A percentile compares a stretch with the other conserved stretches of the same genome.
Evolutionary conservation across 768 basidiomycete genomes (phyloP).

Genomic region (Russula brevipes): DNA sequence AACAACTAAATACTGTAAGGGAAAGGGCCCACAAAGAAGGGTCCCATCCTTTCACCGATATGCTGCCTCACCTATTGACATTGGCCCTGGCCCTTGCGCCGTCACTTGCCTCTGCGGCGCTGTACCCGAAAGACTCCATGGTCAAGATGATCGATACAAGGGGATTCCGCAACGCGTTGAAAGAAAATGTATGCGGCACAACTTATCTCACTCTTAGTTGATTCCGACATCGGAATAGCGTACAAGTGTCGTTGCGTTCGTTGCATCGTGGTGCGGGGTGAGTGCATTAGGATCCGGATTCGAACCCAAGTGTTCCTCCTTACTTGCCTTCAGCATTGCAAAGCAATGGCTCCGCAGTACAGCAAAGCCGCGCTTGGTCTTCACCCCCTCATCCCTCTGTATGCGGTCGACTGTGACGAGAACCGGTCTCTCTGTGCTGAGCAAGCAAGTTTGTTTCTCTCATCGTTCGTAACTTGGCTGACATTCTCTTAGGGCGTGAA

Average conservation of each 20-base stretch:
- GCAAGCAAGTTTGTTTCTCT: conserved; percentile 42
- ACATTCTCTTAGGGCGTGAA: conserved; percentile 51
- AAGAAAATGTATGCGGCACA: conserved; percentile 57
- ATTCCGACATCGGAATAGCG: conserved; percentile 38
- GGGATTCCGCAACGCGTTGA: conserved; percentile 67
- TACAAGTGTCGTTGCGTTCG: conserved; percentile 80
- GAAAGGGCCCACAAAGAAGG: too few relatives aligned
- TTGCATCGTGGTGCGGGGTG: conserved; percentile 93
- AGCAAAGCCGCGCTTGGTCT: conserved; percentile 75
- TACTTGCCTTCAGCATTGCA: conserved; percentile 59
- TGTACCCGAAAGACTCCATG: conserved; percentile 37
- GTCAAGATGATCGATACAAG: conserved; percentile 74
- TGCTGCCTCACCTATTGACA: conserved; percentile 32
- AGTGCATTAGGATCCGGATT: conserved; percentile 29
- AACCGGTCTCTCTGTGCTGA: conserved; percentile 82
- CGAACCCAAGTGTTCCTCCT: neutral
- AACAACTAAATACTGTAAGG: too few relatives aligned
- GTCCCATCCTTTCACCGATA: neutral
- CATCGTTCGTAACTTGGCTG: neutral
- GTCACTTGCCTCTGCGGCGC: conserved; percentile 48
- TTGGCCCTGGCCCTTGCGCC: conserved; percentile 38
- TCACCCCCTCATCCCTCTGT: conserved; percentile 77
- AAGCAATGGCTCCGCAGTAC: conserved; percentile 79
- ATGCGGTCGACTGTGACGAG: conserved; percentile 91
- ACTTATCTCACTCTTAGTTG: neutral